These are phyloP conservation scores for Rhizoctonia solani DNA, from an alignment of 1,284 basidiomycete genomes.

Conservation along the genomic window DNA sequence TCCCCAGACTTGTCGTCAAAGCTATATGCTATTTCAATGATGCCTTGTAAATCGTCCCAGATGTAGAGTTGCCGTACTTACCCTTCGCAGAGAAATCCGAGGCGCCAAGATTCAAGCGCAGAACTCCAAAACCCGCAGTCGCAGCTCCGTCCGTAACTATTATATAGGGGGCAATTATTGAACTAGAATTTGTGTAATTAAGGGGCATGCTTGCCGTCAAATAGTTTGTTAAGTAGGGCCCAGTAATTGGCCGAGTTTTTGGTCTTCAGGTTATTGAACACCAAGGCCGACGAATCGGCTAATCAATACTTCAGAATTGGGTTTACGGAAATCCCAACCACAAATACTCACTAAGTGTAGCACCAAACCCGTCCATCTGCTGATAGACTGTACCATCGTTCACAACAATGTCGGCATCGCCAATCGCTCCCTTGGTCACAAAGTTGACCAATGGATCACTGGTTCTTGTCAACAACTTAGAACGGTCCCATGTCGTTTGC, in stretches of 20 bases:
- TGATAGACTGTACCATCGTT: slow-evolving; percentile 53
- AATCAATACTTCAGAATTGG: background rate
- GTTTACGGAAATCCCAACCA: background rate
- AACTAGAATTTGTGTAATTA: background rate
- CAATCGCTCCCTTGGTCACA: slow-evolving; percentile 51
- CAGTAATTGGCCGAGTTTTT: slow-evolving; percentile 54
- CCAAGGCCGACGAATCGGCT: slow-evolving; percentile 59
- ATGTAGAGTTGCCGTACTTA: slow-evolving; percentile 40
- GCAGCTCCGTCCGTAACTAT: slow-evolving; percentile 56
- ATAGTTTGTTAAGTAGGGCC: slow-evolving; percentile 52
- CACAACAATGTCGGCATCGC: slow-evolving; percentile 55
- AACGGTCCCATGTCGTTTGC: slow-evolving; percentile 65
- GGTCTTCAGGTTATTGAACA: slow-evolving; percentile 57
- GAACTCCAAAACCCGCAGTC: slow-evolving; percentile 55
- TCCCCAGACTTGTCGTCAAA: slow-evolving; percentile 56
- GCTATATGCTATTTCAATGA: slow-evolving; percentile 50
- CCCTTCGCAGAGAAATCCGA: slow-evolving; percentile 58
- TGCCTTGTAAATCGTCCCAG: background rate
- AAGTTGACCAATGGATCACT: slow-evolving; percentile 51
- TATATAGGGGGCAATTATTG: slow-evolving; percentile 38
- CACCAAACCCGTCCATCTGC: slow-evolving; percentile 57
- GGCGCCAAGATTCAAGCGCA: slow-evolving; percentile 58
- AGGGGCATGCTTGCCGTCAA: slow-evolving; percentile 47
- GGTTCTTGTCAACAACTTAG: slow-evolving; percentile 51
- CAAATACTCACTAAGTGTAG: slow-evolving; percentile 51